phyloP scores from a whole-genome alignment of 2,329 filamentous ascomycete genomes.

The Aureobasidium pullulans region DNA sequence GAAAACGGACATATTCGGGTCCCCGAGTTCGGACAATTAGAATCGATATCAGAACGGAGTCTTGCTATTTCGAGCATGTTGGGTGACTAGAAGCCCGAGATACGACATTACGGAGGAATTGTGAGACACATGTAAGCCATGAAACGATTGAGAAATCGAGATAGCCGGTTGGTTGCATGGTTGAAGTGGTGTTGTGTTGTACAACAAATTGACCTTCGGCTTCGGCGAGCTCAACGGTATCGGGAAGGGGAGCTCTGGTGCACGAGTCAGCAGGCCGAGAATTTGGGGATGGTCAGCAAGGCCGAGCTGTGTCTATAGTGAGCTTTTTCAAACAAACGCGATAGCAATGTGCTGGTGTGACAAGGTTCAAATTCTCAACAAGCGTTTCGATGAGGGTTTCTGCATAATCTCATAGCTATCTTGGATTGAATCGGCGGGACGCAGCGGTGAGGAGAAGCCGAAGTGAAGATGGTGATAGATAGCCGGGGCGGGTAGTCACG shows the following conservation, averaged over 20 bases:
- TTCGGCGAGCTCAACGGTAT: slow-evolving; percentile 1
- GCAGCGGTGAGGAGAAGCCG: background rate
- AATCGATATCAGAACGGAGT: background rate
- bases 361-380: background rate
- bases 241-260: background rate
- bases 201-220: background rate
- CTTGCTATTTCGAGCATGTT: background rate
- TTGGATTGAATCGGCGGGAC: background rate
- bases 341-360: background rate
- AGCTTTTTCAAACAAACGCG: background rate
- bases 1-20: background rate
- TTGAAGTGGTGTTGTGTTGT: background rate
- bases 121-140: slow-evolving; percentile 1
- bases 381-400: background rate
- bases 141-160: background rate
- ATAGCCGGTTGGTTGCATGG: background rate
- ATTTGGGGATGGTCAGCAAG: slow-evolving; percentile 5
- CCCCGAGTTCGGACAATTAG: background rate
- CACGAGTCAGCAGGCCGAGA: slow-evolving; percentile 4
- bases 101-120: background rate
- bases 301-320: background rate
- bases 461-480: background rate
- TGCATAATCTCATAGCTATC: background rate
- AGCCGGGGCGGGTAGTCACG: background rate
- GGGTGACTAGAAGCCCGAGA: background rate